These are phyloP conservation scores for Phytophthora tubulina DNA, from an alignment of 352 stramenopile genomes.

Conservation along the genomic window DNA sequence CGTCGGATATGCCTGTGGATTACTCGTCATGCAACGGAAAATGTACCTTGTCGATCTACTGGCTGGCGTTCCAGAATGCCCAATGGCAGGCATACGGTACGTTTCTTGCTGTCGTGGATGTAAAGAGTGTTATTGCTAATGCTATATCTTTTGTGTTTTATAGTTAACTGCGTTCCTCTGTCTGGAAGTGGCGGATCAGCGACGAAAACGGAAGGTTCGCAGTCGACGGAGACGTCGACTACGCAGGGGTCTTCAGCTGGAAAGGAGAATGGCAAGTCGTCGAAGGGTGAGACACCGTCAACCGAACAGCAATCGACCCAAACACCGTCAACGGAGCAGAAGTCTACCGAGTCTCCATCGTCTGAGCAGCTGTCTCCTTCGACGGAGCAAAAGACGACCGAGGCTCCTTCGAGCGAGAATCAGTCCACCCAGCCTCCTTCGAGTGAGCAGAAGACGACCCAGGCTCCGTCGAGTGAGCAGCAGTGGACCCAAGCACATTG, in stretches of 20 bases:
- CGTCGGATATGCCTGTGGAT: conserved; percentile 45
- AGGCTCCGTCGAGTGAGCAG: neutral
- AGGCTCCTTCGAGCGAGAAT: neutral
- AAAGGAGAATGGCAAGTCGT: neutral
- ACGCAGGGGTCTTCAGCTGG: neutral
- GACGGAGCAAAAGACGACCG: neutral
- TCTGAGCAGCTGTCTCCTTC: conserved; percentile 1
- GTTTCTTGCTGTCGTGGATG: neutral
- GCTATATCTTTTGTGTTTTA: neutral
- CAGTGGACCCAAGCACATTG: neutral
- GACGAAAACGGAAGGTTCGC: neutral
- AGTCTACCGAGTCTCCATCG: neutral
- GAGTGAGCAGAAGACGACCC: neutral
- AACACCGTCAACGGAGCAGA: neutral
- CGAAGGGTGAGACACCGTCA: neutral
- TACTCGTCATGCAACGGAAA: conserved; percentile 49
- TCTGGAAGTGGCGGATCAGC: conserved; percentile 17
- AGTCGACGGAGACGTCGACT: neutral
- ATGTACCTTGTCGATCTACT: conserved; percentile 60
- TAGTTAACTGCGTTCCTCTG: conserved; percentile 30
- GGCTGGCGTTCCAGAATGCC: conserved; percentile 53
- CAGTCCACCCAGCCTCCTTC: neutral
- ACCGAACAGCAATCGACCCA: conserved; percentile 2
- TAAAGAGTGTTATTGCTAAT: neutral
- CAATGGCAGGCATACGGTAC: conserved; percentile 52